Evolutionary conservation across 2,329 filamentous ascomycete species (phyloP), one percentile per base, ranked within the genome.

Genomic region (Lecanicillium sp.): DNA sequence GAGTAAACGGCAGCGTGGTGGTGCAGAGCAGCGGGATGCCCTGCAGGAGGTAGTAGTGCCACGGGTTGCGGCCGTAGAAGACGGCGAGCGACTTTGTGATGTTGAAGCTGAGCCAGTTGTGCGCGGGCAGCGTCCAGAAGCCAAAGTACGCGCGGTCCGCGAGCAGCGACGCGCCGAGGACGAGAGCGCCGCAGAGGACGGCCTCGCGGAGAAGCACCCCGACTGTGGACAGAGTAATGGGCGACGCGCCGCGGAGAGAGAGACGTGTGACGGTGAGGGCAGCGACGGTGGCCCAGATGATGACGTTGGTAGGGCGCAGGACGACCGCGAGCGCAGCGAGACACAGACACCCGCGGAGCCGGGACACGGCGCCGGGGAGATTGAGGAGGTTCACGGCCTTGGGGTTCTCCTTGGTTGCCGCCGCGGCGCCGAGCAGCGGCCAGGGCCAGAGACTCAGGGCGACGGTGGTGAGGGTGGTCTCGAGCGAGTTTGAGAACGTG

Each of bases 41-140:
- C 67, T 98, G 90, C 0, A 87, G 85, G 24, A 95, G 67, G 64
- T 96, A 98, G 69, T 97, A 98, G 65, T 96, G 90, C 77, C 85
- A 85, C 53, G 88, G 82, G 66, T 95, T 97, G 40, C 73, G 79
- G 19, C 93, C 93, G 62, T 98, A 98, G 67, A 97, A 97, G 40
- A 91, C 80, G 21, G 93, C 89, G 5, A 98, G 75, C 7, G 86
- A 87, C 64, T 94, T 86, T 17, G 84, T 80, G 48, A 98, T 75
- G 68, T 98, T 98, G 73, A 96, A 91, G 61, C 91, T 80, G 50
- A 97, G 75, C 69, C 90, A 97, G 48, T 85, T 84, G 53, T 91
- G 78, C 0, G 90, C 86, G 4, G 93, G 93, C 49, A 98, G 87
- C 0, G 89, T 88, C 88, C 89, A 95, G 53, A 79, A 69, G 44